A percentile compares a stretch with the other conserved stretches of the same genome.
phyloP scores from a whole-genome alignment of 2,329 filamentous ascomycete genomes.

The Colletotrichum sp. region DNA sequence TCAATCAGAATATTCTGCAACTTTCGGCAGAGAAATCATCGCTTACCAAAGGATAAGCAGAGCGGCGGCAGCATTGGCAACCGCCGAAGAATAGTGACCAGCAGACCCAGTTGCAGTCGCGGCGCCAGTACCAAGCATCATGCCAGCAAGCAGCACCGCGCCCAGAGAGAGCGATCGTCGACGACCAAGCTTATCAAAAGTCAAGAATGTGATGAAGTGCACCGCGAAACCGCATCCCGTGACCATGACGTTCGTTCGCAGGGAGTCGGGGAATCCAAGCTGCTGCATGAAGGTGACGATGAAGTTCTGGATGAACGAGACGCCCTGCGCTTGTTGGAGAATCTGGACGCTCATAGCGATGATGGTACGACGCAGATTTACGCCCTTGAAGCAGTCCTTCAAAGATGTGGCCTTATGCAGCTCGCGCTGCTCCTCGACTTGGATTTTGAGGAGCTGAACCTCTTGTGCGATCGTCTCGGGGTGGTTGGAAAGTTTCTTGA shows the following conservation, averaged over 20 bases:
- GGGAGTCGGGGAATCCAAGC: conserved; percentile 16
- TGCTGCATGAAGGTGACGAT: conserved; percentile 27
- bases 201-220: conserved; percentile 7
- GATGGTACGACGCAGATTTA: conserved; percentile 23
- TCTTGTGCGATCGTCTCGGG: not conserved
- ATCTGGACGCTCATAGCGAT: conserved; percentile 24
- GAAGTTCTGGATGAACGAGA: conserved; percentile 24
- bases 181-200: conserved; percentile 19
- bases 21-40: not conserved
- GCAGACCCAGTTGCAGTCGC: not conserved
- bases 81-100: not conserved
- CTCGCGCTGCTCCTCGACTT: conserved; percentile 18
- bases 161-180: not conserved
- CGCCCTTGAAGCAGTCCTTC: conserved; percentile 20
- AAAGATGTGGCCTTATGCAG: conserved; percentile 17
- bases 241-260: not conserved
- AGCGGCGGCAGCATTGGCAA: not conserved
- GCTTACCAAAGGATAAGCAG: not conserved
- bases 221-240: not conserved
- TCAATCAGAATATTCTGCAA: not conserved
- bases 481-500: not conserved
- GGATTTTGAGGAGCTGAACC: not conserved
- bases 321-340: conserved; percentile 26
- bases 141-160: not conserved
- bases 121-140: not conserved